A percentile compares a stretch with the other conserved stretches of the same genome.
phyloP scores from a whole-genome alignment of 78 protist genomes.

The Chrysochromulina parva region DNA sequence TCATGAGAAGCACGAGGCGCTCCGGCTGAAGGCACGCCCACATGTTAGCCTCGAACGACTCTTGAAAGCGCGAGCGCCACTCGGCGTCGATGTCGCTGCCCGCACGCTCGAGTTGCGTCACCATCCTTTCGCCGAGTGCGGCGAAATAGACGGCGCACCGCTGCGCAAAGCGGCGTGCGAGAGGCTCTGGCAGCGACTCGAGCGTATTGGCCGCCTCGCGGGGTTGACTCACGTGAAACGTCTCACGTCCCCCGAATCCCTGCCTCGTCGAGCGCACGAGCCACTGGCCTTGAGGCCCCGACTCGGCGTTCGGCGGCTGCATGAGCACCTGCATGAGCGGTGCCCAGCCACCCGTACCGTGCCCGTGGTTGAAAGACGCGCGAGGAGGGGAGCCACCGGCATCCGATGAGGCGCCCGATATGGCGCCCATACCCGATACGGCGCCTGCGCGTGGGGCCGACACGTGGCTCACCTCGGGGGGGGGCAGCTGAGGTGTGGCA shows the following conservation, averaged over 20 bases:
- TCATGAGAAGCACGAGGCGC: not conserved
- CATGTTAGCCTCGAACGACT: not conserved
- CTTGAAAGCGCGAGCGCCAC: not conserved
- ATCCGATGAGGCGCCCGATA: too few species aligned
- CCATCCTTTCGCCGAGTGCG: not conserved
- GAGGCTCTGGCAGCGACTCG: too few species aligned
- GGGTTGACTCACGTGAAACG: too few species aligned
- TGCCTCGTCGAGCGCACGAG: not conserved
- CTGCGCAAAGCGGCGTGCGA: not conserved
- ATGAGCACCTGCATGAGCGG: not conserved
- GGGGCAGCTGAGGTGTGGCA: too few species aligned
- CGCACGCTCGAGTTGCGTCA: not conserved
- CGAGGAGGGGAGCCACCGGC: too few species aligned
- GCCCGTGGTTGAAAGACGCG: too few species aligned
- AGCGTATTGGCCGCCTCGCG: too few species aligned
- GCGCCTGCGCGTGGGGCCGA: too few species aligned
- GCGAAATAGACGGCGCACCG: not conserved
- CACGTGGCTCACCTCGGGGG: too few species aligned
- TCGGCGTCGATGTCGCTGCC: not conserved
- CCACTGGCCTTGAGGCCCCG: too few species aligned
- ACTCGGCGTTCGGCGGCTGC: not conserved
- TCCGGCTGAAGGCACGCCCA: not conserved
- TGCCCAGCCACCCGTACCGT: not conserved
- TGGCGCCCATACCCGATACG: too few species aligned
- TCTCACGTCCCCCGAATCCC: too few species aligned